A percentile compares a stretch with the other conserved stretches of the same genome.
These are phyloP conservation scores for Dryas alaskensis DNA, from an alignment of 306 rosid species.

Conservation along the genomic window DNA sequence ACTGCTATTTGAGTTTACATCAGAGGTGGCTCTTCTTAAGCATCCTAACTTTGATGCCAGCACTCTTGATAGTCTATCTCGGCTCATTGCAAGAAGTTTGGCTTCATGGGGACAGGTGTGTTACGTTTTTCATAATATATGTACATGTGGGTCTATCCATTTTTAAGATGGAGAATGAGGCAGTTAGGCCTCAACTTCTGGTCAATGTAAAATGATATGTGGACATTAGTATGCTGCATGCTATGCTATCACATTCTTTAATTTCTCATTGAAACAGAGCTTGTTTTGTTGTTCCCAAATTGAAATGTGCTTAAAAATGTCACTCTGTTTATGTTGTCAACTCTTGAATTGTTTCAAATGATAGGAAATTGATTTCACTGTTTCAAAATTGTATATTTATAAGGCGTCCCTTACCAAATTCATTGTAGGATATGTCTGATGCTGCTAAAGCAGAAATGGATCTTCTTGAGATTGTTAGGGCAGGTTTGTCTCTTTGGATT, in stretches of 20 bases:
- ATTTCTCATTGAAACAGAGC: not conserved
- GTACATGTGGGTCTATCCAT: not conserved
- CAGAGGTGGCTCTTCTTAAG: conserved; percentile 65
- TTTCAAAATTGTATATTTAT: not conserved
- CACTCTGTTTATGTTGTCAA: not conserved
- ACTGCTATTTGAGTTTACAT: conserved; percentile 65
- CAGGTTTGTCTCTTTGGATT: conserved; percentile 41
- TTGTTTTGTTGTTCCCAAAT: not conserved
- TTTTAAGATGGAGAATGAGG: not conserved
- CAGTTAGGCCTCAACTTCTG: not conserved
- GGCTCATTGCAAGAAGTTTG: conserved; percentile 62
- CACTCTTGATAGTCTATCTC: conserved; percentile 50
- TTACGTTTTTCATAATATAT: not conserved
- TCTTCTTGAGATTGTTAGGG: conserved; percentile 62
- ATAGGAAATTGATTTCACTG: not conserved
- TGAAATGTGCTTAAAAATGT: not conserved
- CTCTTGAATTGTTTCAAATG: not conserved
- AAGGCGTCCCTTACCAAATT: not conserved
- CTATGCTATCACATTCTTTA: not conserved
- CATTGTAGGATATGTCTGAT: conserved; percentile 50
- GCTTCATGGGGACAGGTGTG: conserved; percentile 58
- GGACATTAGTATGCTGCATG: not conserved
- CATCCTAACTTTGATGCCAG: conserved; percentile 47
- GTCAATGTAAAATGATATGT: not conserved
- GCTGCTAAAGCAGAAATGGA: conserved; percentile 52